phyloP scores from a whole-genome alignment of 129 eudicot genomes.

The Lactuca sativa region DNA sequence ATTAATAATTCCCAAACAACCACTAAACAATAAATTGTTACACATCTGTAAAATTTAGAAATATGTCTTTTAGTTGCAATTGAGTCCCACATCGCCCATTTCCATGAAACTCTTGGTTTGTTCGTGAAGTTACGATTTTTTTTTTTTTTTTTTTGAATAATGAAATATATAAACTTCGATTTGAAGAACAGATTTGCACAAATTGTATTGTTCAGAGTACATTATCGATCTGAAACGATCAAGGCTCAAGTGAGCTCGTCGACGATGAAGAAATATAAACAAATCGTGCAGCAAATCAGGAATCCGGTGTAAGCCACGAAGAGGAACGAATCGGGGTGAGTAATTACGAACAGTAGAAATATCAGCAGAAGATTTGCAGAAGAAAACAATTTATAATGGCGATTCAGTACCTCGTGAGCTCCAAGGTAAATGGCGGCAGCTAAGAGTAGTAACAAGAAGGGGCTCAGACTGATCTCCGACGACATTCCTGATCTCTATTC shows the following conservation, averaged over 20 bases:
- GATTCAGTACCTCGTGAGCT: conserved; percentile 23
- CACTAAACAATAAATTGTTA: too few species aligned
- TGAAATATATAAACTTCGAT: too few species aligned
- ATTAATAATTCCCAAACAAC: too few species aligned
- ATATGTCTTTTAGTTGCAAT: too few species aligned
- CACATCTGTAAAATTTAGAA: too few species aligned
- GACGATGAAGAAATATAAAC: conserved; percentile 30
- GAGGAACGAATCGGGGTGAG: conserved; percentile 20
- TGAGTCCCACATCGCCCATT: too few species aligned
- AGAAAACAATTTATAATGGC: conserved; percentile 15
- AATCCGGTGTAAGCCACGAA: conserved; percentile 22
- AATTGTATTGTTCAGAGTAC: not conserved
- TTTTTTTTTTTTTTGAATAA: not conserved
- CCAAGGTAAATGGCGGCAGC: conserved; percentile 19
- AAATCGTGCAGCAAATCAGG: conserved; percentile 17
- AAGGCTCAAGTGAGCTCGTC: conserved; percentile 21
- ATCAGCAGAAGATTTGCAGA: conserved; percentile 22
- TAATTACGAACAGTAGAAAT: conserved; percentile 12
- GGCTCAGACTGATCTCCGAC: conserved; percentile 22
- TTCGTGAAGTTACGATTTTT: not conserved
- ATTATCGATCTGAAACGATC: conserved; percentile 8
- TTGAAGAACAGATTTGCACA: not conserved
- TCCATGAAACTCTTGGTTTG: too few species aligned
- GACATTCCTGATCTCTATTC: conserved; percentile 22
- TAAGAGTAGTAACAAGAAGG: conserved; percentile 19